Evolutionary conservation across 2,329 filamentous ascomycete genomes (phyloP), one percentile per base, ranked within the genome.

Genomic region (Aspergillus udagawae): DNA sequence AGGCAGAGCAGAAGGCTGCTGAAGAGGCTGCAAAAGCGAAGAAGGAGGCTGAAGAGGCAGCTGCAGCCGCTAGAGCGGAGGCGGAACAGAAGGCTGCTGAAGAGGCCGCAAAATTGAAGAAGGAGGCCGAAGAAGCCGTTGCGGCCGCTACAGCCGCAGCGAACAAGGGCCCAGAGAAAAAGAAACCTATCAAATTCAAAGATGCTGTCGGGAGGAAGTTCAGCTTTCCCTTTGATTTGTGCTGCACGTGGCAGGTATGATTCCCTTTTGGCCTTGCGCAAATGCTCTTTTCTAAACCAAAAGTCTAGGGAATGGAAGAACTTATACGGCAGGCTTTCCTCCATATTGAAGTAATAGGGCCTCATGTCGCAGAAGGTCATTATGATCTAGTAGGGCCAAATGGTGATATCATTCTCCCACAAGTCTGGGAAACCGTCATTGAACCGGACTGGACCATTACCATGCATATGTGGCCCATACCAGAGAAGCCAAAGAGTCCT

Each of bases 151-250:
- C 65, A 48, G 70, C 70, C 28, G 71, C 71, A 12, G 68, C 68
- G n/a, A 69, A 62, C 28, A 67, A 66, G 20, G 69, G 73, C 2
- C 80, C 83, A n/a, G 79, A 81, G 55, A 80, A 81, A 63, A 89
- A 91, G 72, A 80, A 86, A 47, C 90, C 90, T 2, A 90, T 96
- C 72, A 88, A 87, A 64, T 96, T 96, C 78, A 95, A 95, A 75
- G 92, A 97, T 71, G 92, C 92, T 0, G 86, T 97, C 17, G 90
- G 91, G 32, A 84, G 92, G 63, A 96, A 95, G 73, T 97, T 95
- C 73, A 94, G 86, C 75, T 96, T 97, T 69, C 92, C 92, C 1
- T 96, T 88, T 75, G 85, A 92, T 61, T 74, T 95, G 29, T 96
- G 92, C 74, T 85, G 86, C 67, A 94, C 87, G 2, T 95, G 91